These are phyloP conservation scores for Cymodocea nodosa DNA, from an alignment of 116 monocot genomes.

Conservation along the genomic window DNA sequence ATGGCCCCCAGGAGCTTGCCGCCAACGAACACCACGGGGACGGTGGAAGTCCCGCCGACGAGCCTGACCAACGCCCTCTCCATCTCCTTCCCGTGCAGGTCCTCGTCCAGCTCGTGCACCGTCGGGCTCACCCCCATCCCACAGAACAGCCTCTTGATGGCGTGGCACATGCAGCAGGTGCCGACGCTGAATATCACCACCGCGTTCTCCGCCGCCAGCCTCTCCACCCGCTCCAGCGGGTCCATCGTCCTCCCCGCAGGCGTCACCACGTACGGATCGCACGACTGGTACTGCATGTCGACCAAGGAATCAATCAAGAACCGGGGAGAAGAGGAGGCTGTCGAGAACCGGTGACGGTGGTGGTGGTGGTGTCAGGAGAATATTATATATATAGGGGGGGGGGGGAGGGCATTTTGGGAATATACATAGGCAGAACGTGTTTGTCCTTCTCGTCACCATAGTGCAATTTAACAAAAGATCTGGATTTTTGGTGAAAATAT, in stretches of 20 bases:
- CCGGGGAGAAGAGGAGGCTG: too few relatives aligned
- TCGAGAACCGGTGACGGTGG: too few relatives aligned
- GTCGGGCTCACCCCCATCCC: slow-evolving; percentile 45
- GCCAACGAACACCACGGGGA: slow-evolving; percentile 41
- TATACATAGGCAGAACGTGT: not conserved
- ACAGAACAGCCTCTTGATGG: slow-evolving; percentile 42
- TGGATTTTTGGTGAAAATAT: too few relatives aligned
- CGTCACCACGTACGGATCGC: not conserved
- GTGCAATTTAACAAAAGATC: too few relatives aligned
- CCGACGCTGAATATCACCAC: slow-evolving; percentile 51
- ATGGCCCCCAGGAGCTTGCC: slow-evolving; percentile 42
- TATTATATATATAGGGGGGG: too few relatives aligned
- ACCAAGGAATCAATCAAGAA: too few relatives aligned
- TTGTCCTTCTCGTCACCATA: too few relatives aligned
- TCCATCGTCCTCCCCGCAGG: not conserved
- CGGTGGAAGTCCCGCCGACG: not conserved
- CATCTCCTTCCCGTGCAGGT: slow-evolving; percentile 29
- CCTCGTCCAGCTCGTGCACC: slow-evolving; percentile 42
- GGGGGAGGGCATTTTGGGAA: slow-evolving; percentile 1
- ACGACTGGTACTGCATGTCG: not conserved
- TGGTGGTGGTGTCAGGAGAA: too few relatives aligned
- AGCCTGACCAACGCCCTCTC: slow-evolving; percentile 25
- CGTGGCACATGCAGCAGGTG: slow-evolving; percentile 56
- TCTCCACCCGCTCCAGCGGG: slow-evolving; percentile 34
- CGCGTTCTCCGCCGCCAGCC: slow-evolving; percentile 33